Conservation (phyloP, 306 rosid genomes). For the Prunus davidiana region DNA sequence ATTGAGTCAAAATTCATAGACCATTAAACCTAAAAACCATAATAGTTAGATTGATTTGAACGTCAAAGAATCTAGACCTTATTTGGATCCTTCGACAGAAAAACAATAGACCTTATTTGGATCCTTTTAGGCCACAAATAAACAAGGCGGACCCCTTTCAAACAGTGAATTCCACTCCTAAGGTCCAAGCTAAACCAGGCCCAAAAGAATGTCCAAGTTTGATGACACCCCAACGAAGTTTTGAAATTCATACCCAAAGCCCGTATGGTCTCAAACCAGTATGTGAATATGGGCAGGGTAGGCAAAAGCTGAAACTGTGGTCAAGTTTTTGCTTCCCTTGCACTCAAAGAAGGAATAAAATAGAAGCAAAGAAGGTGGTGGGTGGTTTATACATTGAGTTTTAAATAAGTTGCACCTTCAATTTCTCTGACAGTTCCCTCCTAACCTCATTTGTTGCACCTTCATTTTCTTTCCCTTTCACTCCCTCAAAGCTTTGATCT, state of each 20-base stretch:
- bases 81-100: too few relatives aligned
- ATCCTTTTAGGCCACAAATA: not conserved
- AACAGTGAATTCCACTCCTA: not conserved
- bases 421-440: conserved; percentile 18
- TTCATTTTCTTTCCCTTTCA: conserved; percentile 70
- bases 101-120: too few relatives aligned
- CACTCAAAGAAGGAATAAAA: conserved; percentile 45
- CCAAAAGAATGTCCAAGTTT: not conserved
- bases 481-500: conserved; percentile 22
- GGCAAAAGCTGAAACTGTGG: not conserved
- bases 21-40: too few relatives aligned
- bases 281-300: not conserved
- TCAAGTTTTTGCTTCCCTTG: conserved; percentile 24
- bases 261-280: too few relatives aligned
- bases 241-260: not conserved
- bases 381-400: conserved; percentile 29
- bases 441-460: conserved; percentile 45
- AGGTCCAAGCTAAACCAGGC: not conserved
- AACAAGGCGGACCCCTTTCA: not conserved
- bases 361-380: conserved; percentile 42
- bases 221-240: not conserved
- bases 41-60: too few relatives aligned
- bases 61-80: too few relatives aligned
- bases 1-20: too few relatives aligned
- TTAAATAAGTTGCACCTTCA: conserved; percentile 46